Evolutionary conservation across 2,329 filamentous ascomycete genomes (phyloP), one percentile per base, ranked within the genome.

Genomic region (Cladosporium sp.): DNA sequence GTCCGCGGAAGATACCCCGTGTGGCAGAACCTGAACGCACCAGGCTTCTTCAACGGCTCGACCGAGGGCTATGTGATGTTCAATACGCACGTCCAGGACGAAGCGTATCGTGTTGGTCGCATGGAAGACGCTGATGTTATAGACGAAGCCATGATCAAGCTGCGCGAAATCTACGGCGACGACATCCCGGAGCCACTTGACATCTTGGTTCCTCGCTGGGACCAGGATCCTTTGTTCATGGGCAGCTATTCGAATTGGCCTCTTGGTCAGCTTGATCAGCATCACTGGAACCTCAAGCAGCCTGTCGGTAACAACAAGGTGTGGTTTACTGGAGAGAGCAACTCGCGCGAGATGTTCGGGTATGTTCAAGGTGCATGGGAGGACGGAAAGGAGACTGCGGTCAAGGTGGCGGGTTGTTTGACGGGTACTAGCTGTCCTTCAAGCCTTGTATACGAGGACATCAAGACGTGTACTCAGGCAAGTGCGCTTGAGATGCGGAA

Each of bases 161-260:
- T 90, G 18, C 80, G 83, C 5, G 72, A 81, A 3, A 90, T 91
- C 86, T 90, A 88, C 66, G 86, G 86, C 0, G 78, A 84, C 16
- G 78, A 79, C 18, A 71, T 90, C 3, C 87, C 87, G 0, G 84
- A 89, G 23, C 88, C 88, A 0, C 83, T 80, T 0, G 83, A 80
- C 0, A 88, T 90, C 71, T 79, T 81, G 71, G 89, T 89, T 67
- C 87, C 88, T 1, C 81, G 85, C 46, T 89, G 86, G 86, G 84
- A 75, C 16, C 71, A 72, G 3, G 77, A 76, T 37, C 81, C 81
- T 2, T 84, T 83, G 82, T 71, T 81, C 0, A 86, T 83, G 63
- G 88, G 88, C 3, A 87, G 84, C 26, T 91, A 89, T 76, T 88
- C 85, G 44, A 90, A 90, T 73, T 91, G 88, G 89, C 88, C 88